Evolutionary conservation across 164 flowering plant species (phyloP), one percentile per base, ranked within the genome.

Genomic region (Tinospora cordifolia): DNA sequence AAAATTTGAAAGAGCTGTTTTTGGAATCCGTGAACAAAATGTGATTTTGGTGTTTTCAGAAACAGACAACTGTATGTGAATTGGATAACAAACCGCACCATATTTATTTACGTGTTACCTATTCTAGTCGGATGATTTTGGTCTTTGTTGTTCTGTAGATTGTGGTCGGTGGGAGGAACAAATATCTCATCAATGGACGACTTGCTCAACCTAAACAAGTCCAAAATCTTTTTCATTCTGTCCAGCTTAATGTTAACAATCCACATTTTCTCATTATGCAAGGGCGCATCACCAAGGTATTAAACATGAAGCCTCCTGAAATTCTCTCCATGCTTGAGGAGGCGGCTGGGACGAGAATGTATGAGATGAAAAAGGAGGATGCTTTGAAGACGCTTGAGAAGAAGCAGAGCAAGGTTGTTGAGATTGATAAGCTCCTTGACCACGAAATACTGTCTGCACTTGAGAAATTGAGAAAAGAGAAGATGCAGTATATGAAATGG

Each of bases 261-360:
- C 99, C 99, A 27, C 98, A 95, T 82, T 95, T 95, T 79, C 94
- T 95, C 39, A 95, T 95, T 15, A 95, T 95, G 99, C 99, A 95
- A 92, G 99, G 99, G 71, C 96, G 99, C 47, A 95, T 95, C 68
- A 95, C 99, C 44, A 95, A 95, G 81, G 99, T 95, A 13, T 80
- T 95, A 71, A 95, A 95, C 75, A 95, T 95, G 99, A 95, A 95
- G 82, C 99, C 98, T 15, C 97, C 98, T 1, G 99, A 91, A 77
- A 95, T 92, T 24, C 76, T 95, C 60, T 92, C 97, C 21, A 95
- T 95, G 97, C 94, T 95, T 24, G 99, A 95, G 79, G 99, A 95
- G 82, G 98, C 98, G 71, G 97, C 98, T 74, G 99, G 99, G 75
- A 95, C 99, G 24, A 87, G 99, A 78, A 95, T 95, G 99, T 95